phyloP scores from a whole-genome alignment of 768 basidiomycete species.

The Serendipita sp. region DNA sequence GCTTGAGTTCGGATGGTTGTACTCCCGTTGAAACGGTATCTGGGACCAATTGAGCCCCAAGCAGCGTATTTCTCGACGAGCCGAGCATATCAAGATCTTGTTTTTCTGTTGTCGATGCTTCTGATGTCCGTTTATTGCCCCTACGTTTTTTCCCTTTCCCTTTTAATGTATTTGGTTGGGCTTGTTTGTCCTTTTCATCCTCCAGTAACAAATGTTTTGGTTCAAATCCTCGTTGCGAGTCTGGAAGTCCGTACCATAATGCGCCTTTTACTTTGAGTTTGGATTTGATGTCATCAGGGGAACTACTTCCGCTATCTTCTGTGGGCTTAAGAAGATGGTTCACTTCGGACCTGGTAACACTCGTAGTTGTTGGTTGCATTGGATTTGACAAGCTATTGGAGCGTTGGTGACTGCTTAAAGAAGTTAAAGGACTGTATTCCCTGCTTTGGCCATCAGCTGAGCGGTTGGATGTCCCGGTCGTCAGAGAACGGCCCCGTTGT shows the following conservation, averaged over 20 bases:
- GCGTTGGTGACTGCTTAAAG: not conserved
- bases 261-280: not conserved
- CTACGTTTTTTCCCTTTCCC: not conserved
- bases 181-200: not conserved
- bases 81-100: too few relatives aligned
- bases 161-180: not conserved
- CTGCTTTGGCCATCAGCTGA: not conserved
- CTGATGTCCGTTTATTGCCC: not conserved
- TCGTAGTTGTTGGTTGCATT: not conserved
- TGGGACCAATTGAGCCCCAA: too few relatives aligned
- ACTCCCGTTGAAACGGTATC: too few relatives aligned
- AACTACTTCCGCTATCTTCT: not conserved
- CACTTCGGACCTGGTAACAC: not conserved
- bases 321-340: not conserved
- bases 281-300: not conserved
- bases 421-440: not conserved
- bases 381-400: not conserved
- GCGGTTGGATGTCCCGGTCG: not conserved
- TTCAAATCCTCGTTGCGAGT: not conserved
- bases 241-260: constrained; percentile 1
- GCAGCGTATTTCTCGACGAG: too few relatives aligned
- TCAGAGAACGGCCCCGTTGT: not conserved
- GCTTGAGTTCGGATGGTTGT: too few relatives aligned
- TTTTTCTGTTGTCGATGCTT: too few relatives aligned
- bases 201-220: not conserved